Evolutionary conservation across 2,329 filamentous ascomycete species (phyloP).

Genomic region (Talaromyces atroroseus): DNA sequence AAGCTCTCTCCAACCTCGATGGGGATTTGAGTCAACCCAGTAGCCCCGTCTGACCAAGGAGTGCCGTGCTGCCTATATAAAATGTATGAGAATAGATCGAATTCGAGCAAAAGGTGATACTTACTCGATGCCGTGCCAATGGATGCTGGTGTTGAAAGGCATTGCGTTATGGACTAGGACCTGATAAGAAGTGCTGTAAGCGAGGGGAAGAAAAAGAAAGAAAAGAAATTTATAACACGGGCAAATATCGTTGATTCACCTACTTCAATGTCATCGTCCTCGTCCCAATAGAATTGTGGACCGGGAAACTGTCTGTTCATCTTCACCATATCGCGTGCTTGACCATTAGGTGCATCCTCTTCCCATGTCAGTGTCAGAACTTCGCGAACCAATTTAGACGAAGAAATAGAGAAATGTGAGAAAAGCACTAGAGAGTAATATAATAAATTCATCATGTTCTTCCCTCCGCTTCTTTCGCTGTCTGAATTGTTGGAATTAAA

Average conservation of each 20-base stretch:
- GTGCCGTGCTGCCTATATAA: slow-evolving; percentile 40
- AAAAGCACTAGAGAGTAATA: background rate
- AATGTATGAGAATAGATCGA: background rate
- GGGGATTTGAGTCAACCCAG: slow-evolving; percentile 50
- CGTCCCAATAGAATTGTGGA: slow-evolving; percentile 22
- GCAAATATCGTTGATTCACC: background rate
- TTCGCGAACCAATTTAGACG: slow-evolving; percentile 20
- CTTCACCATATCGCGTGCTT: slow-evolving; percentile 27
- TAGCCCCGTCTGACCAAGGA: slow-evolving; percentile 56
- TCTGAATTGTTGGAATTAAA: background rate
- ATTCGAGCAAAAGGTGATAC: background rate
- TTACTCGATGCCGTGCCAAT: slow-evolving; percentile 37
- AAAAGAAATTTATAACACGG: background rate
- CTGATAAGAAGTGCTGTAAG: slow-evolving; percentile 11
- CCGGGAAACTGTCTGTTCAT: slow-evolving; percentile 31
- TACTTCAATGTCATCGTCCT: slow-evolving; percentile 27
- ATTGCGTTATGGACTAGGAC: slow-evolving; percentile 28
- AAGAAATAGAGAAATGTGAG: background rate
- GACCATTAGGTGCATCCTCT: slow-evolving; percentile 28
- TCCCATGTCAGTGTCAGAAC: slow-evolving; percentile 29
- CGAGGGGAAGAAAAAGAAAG: background rate
- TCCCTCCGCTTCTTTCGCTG: background rate
- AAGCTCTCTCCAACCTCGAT: slow-evolving; percentile 49
- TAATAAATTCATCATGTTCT: background rate
- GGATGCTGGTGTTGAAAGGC: slow-evolving; percentile 27